phyloP scores from a whole-genome alignment of 2,329 filamentous ascomycete species.

The Penicillium sp. region DNA sequence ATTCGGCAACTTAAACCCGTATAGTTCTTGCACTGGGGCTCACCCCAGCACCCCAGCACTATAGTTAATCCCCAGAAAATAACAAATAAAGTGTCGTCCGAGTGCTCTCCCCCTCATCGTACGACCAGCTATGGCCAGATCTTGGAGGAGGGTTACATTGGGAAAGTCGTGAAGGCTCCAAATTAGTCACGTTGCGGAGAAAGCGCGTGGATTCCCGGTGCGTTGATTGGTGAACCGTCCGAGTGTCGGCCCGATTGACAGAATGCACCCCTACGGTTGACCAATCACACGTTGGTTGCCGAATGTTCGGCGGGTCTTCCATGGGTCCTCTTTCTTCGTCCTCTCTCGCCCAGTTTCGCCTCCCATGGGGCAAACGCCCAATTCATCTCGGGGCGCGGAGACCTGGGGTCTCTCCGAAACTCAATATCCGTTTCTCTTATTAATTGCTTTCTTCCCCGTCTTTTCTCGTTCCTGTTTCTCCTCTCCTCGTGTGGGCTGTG shows the following conservation, averaged over 20 bases:
- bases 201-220: background rate
- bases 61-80: background rate
- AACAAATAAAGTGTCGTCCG: slow-evolving; percentile 1
- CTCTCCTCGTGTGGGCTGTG: background rate
- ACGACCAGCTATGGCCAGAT: background rate
- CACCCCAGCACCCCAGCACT: too few species aligned
- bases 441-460: slow-evolving; percentile 8
- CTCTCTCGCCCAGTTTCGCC: slow-evolving; percentile 5
- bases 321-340: slow-evolving; percentile 8
- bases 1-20: background rate
- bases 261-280: background rate
- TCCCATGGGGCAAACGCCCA: slow-evolving; percentile 5
- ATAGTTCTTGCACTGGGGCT: too few species aligned
- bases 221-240: slow-evolving; percentile 10
- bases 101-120: background rate
- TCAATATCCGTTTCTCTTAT: slow-evolving; percentile 16
- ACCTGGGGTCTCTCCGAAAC: slow-evolving; percentile 9
- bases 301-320: slow-evolving; percentile 22
- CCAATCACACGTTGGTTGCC: background rate
- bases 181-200: slow-evolving; percentile 6
- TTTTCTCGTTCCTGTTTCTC: background rate
- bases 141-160: background rate
- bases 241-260: slow-evolving; percentile 12
- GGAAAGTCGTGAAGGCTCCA: background rate
- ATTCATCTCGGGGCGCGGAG: slow-evolving; percentile 5